Evolutionary conservation across 2,329 filamentous ascomycete genomes (phyloP).

Genomic region (Sclerotinia subarctica): DNA sequence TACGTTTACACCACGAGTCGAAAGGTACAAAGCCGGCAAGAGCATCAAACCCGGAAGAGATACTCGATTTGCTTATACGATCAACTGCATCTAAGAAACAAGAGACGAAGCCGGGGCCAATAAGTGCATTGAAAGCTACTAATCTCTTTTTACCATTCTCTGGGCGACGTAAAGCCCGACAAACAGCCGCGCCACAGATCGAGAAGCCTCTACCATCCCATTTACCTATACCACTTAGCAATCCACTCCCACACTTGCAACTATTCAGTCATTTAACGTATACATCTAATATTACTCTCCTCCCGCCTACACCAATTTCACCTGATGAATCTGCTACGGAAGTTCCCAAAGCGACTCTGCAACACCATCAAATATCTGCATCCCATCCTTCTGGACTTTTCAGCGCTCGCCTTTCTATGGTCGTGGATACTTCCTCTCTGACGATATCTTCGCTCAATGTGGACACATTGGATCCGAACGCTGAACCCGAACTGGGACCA

Average conservation of each 20-base stretch:
- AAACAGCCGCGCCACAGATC: conserved; percentile 38
- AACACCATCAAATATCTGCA: conserved; percentile 54
- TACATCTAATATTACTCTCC: conserved; percentile 50
- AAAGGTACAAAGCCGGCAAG: conserved; percentile 41
- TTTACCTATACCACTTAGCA: conserved; percentile 57
- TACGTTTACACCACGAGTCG: conserved; percentile 44
- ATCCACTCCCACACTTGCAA: conserved; percentile 67
- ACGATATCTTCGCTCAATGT: conserved; percentile 53
- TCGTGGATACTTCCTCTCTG: conserved; percentile 52
- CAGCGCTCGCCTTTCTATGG: conserved; percentile 54
- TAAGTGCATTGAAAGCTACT: conserved; percentile 36
- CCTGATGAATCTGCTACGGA: conserved; percentile 25
- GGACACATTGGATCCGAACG: conserved; percentile 53
- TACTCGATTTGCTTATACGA: conserved; percentile 33
- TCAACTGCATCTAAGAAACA: conserved; percentile 27
- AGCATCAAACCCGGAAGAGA: conserved; percentile 42
- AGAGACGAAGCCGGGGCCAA: conserved; percentile 24
- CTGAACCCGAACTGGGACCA: conserved; percentile 54
- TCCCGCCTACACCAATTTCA: conserved; percentile 39
- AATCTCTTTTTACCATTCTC: conserved; percentile 37
- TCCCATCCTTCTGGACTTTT: conserved; percentile 53
- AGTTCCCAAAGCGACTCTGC: conserved; percentile 41
- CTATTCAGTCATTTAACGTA: conserved; percentile 68
- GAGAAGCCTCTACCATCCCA: conserved; percentile 55
- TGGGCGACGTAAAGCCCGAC: conserved; percentile 28